Evolutionary conservation across 2,329 filamentous ascomycete genomes (phyloP).

Genomic region (Phoma herbarum): DNA sequence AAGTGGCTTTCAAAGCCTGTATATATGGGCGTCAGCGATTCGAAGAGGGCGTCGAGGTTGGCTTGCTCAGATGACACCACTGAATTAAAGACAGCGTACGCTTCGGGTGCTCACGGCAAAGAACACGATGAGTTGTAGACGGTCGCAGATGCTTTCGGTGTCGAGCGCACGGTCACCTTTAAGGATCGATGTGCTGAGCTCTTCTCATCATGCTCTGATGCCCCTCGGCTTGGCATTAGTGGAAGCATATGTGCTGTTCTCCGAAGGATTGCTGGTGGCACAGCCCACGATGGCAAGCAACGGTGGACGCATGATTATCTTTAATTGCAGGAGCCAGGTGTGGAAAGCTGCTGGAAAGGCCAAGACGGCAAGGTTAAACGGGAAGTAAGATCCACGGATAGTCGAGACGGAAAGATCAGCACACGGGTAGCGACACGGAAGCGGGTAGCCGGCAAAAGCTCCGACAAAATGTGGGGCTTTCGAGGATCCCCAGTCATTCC

Average conservation of each 20-base stretch:
- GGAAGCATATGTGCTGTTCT: neutral
- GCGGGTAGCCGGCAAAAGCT: neutral
- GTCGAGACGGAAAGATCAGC: neutral
- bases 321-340: neutral
- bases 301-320: neutral
- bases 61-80: neutral
- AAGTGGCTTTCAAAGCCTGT: constrained; percentile 7
- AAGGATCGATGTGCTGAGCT: too few species aligned
- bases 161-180: neutral
- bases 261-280: neutral
- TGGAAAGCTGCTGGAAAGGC: neutral
- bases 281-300: neutral
- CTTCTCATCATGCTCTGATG: neutral
- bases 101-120: neutral
- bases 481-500: neutral
- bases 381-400: constrained; percentile 1
- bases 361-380: neutral
- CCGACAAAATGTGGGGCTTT: neutral
- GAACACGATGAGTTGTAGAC: neutral
- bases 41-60: neutral
- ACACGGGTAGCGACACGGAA: constrained; percentile 2
- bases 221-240: neutral
- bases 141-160: neutral
- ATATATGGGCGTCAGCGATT: neutral
- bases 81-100: neutral